phyloP scores from a whole-genome alignment of 2,329 filamentous ascomycete species.

The Lasiodiplodia sp. region DNA sequence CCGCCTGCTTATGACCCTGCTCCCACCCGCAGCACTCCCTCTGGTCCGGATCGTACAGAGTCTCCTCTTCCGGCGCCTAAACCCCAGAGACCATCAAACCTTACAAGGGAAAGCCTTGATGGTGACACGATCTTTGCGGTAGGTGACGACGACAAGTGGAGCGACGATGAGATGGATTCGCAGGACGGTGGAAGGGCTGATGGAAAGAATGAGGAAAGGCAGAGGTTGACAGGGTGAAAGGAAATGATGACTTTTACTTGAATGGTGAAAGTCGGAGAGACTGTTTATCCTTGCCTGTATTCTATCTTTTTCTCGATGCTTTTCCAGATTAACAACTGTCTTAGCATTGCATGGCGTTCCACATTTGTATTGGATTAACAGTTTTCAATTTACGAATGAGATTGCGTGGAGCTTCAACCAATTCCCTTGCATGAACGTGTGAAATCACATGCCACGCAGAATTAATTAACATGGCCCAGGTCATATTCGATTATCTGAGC shows the following conservation, averaged over 20 bases:
- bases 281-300: not conserved
- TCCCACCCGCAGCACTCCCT: constrained; percentile 37
- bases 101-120: constrained; percentile 71
- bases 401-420: not conserved
- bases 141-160: constrained; percentile 85
- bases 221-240: constrained; percentile 39
- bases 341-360: constrained; percentile 22
- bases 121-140: constrained; percentile 97
- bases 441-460: too few relatives aligned
- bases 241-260: not conserved
- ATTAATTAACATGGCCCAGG: too few relatives aligned
- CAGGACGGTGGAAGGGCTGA: constrained; percentile 47
- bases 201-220: constrained; percentile 33
- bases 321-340: not conserved
- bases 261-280: not conserved
- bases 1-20: constrained; percentile 51
- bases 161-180: constrained; percentile 69
- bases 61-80: constrained; percentile 62
- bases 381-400: not conserved
- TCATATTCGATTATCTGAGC: too few relatives aligned
- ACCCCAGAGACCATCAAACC: constrained; percentile 55
- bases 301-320: not conserved
- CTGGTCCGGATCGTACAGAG: constrained; percentile 40
- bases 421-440: too few relatives aligned
- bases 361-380: not conserved